Conservation (phyloP, 352 stramenopile species). For the Phytophthora sansomeana region DNA sequence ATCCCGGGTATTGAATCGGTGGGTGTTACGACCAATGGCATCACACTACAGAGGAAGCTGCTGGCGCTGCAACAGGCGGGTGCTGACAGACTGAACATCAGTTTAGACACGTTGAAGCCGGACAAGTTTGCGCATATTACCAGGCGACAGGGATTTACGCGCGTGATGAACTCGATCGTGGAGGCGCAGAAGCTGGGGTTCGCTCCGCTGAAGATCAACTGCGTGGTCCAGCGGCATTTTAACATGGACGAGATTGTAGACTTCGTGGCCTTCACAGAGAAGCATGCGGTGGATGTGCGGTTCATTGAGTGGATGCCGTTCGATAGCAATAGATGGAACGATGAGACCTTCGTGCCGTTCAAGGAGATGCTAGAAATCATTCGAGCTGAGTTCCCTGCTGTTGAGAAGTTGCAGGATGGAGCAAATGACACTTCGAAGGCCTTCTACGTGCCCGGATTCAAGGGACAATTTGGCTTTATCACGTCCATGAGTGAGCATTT, state of each 20-base stretch:
- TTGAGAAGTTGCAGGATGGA: slow-evolving; percentile 73
- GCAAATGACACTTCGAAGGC: slow-evolving; percentile 97
- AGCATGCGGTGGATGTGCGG: slow-evolving; percentile 91
- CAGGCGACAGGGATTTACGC: slow-evolving; percentile 87
- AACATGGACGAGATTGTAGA: slow-evolving; percentile 96
- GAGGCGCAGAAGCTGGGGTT: slow-evolving; percentile 65
- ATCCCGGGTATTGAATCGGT: slow-evolving; percentile 85
- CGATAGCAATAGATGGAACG: slow-evolving; percentile 96
- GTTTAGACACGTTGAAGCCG: slow-evolving; percentile 94
- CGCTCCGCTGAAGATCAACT: slow-evolving; percentile 96
- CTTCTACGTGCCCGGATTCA: slow-evolving; percentile 78
- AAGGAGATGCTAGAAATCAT: slow-evolving; percentile 90
- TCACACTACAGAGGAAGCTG: slow-evolving; percentile 91
- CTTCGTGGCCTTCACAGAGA: slow-evolving; percentile 94
- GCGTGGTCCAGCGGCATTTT: slow-evolving; percentile 96
- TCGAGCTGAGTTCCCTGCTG: slow-evolving; percentile 43
- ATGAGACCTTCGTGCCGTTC: slow-evolving; percentile 94
- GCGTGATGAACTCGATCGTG: slow-evolving; percentile 88
- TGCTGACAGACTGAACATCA: slow-evolving; percentile 95
- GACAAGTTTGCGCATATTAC: slow-evolving; percentile 95
- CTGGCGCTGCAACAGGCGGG: slow-evolving; percentile 81
- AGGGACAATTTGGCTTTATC: slow-evolving; percentile 94
- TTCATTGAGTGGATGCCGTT: slow-evolving; percentile 99
- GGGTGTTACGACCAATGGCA: slow-evolving; percentile 97
- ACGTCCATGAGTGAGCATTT: slow-evolving; percentile 99